Percentiles rank a stretch among this genome's conserved stretches.
These are phyloP conservation scores for Stenogyne calaminthoides DNA, from an alignment of 305 asterid genomes.

Conservation along the genomic window DNA sequence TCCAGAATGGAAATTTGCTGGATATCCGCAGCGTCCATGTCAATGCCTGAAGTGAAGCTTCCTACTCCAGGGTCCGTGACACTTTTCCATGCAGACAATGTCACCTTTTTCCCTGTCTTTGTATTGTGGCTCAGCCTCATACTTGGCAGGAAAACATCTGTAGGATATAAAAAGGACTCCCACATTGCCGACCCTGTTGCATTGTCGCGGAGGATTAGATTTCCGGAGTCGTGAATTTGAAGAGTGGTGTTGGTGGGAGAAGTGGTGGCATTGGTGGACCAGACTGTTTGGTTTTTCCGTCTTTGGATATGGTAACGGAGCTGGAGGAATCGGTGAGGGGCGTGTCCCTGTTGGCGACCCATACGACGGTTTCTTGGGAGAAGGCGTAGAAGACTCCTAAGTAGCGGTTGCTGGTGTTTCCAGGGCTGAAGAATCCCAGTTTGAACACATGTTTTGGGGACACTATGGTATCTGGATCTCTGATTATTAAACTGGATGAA, in stretches of 20 bases:
- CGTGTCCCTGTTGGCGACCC: slow-evolving; percentile 21
- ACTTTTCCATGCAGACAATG: too few relatives aligned
- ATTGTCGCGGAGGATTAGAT: background rate
- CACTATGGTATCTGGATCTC: slow-evolving; percentile 27
- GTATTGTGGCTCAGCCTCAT: background rate
- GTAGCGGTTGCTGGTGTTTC: slow-evolving; percentile 36
- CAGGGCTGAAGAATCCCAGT: slow-evolving; percentile 37
- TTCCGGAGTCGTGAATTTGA: background rate
- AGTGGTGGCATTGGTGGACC: slow-evolving; percentile 17
- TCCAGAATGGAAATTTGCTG: too few relatives aligned
- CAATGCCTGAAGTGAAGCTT: too few relatives aligned
- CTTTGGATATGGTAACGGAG: background rate
- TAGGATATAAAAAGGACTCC: background rate
- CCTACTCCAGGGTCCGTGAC: too few relatives aligned
- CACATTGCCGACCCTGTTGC: background rate
- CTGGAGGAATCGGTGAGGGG: slow-evolving; percentile 10
- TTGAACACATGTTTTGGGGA: slow-evolving; percentile 20
- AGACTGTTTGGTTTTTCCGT: slow-evolving; percentile 11
- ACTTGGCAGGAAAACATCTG: background rate
- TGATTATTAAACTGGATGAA: background rate
- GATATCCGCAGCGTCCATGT: too few relatives aligned
- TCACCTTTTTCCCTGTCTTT: too few relatives aligned
- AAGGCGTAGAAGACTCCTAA: slow-evolving; percentile 30
- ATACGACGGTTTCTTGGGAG: background rate
- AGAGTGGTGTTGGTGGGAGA: slow-evolving; percentile 2